phyloP scores from a whole-genome alignment of 768 basidiomycete genomes.

The Agaricus subrufescens region DNA sequence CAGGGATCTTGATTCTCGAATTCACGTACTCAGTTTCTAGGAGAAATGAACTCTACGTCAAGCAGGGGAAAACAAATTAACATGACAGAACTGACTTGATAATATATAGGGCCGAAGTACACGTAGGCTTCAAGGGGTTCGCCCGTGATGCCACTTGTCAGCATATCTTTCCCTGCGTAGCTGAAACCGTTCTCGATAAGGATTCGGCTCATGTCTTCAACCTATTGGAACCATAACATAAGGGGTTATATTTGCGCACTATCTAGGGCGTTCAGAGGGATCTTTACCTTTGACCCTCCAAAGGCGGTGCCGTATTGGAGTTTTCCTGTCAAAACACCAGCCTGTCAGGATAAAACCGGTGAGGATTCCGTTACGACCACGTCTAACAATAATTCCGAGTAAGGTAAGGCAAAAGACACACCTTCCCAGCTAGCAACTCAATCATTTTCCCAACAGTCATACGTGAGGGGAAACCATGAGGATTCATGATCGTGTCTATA shows the following conservation, averaged over 20 bases:
- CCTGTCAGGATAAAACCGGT: slow-evolving; percentile 37
- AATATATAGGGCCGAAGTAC: slow-evolving; percentile 98
- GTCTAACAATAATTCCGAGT: slow-evolving; percentile 8
- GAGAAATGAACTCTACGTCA: slow-evolving; percentile 12
- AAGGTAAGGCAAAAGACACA: slow-evolving; percentile 20
- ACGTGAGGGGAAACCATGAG: slow-evolving; percentile 97
- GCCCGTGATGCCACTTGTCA: slow-evolving; percentile 97
- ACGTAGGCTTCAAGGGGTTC: slow-evolving; percentile 96
- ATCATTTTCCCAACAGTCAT: slow-evolving; percentile 99
- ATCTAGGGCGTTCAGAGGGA: slow-evolving; percentile 2
- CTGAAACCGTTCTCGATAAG: slow-evolving; percentile 93
- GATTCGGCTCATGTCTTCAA: slow-evolving; percentile 97
- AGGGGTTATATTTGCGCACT: slow-evolving; percentile 6
- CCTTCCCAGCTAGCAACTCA: slow-evolving; percentile 93
- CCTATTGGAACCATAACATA: slow-evolving; percentile 34
- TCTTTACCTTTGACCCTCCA: slow-evolving; percentile 86
- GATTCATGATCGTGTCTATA: slow-evolving; percentile 98
- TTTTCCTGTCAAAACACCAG: slow-evolving; percentile 85
- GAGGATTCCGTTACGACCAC: slow-evolving; percentile 4
- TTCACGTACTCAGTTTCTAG: slow-evolving; percentile 86
- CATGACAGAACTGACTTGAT: slow-evolving; percentile 57
- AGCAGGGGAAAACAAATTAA: slow-evolving; percentile 1
- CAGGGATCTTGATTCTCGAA: background rate
- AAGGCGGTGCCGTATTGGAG: slow-evolving; percentile 95
- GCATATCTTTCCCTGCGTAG: slow-evolving; percentile 98